phyloP scores from a whole-genome alignment of 2,329 filamentous ascomycete genomes.

The Tolypocladium amazonense region DNA sequence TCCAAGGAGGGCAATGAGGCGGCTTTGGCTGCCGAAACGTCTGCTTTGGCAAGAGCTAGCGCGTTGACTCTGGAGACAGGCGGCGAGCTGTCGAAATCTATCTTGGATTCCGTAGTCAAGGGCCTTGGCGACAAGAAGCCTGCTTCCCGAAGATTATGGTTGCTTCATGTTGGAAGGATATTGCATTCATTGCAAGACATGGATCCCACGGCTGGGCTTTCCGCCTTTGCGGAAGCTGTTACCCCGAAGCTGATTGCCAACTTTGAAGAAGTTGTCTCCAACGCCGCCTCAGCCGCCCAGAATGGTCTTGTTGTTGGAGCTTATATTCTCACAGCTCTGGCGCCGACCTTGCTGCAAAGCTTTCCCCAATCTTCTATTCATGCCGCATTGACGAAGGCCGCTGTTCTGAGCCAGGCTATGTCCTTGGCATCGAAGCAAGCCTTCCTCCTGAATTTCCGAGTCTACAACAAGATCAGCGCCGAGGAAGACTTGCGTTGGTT shows the following conservation, averaged over 20 bases:
- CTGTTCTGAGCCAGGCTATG: constrained; percentile 55
- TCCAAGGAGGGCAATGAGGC: constrained; percentile 83
- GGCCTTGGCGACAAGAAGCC: constrained; percentile 79
- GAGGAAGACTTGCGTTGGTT: constrained; percentile 76
- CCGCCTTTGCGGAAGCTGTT: constrained; percentile 41
- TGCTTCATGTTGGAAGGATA: constrained; percentile 61
- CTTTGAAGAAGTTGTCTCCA: constrained; percentile 69
- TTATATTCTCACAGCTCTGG: constrained; percentile 61
- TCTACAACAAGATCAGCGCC: constrained; percentile 68
- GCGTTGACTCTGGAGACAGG: constrained; percentile 50
- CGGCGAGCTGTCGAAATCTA: constrained; percentile 51
- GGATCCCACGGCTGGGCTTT: constrained; percentile 34
- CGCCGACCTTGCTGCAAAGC: constrained; percentile 40
- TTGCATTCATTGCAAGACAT: constrained; percentile 45
- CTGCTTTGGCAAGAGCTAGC: constrained; percentile 57
- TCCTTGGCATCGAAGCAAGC: constrained; percentile 70
- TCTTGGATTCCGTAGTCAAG: constrained; percentile 64
- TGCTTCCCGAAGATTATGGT: constrained; percentile 68
- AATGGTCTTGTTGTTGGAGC: constrained; percentile 72
- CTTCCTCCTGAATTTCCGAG: constrained; percentile 72
- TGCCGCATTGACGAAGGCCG: constrained; percentile 42
- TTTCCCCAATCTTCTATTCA: constrained; percentile 40
- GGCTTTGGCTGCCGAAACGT: constrained; percentile 66
- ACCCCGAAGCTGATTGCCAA: constrained; percentile 50
- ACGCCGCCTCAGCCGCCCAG: constrained; percentile 69